A percentile compares a stretch with the other conserved stretches of the same genome.
These are phyloP conservation scores for Fusarium cyanostomum DNA, from an alignment of 2,329 filamentous ascomycete genomes.

Conservation along the genomic window DNA sequence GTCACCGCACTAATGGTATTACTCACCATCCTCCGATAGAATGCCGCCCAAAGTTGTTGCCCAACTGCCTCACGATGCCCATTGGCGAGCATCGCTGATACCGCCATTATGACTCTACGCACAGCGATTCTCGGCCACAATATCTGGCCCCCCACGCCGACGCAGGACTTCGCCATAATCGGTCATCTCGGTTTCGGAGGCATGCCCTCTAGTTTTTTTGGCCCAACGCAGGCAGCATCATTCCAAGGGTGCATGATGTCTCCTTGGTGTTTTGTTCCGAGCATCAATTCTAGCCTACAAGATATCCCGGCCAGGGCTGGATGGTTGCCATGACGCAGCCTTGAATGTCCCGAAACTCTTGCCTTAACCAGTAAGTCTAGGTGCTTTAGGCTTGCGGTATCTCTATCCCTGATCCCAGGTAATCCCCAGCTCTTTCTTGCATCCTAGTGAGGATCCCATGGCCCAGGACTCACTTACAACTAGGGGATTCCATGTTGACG, in stretches of 20 bases:
- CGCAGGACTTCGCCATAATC: slow-evolving; percentile 23
- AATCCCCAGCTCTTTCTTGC: slow-evolving; percentile 22
- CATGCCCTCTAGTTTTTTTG: slow-evolving; percentile 23
- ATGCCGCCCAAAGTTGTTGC: slow-evolving; percentile 31
- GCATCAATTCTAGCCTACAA: slow-evolving; percentile 18
- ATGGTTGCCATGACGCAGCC: slow-evolving; percentile 29
- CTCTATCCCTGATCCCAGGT: slow-evolving; percentile 22
- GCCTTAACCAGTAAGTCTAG: slow-evolving; percentile 21
- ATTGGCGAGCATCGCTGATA: slow-evolving; percentile 39
- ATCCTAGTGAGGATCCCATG: slow-evolving; percentile 29
- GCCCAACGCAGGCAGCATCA: slow-evolving; percentile 12
- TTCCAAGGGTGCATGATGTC: slow-evolving; percentile 22
- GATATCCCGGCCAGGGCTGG: slow-evolving; percentile 12
- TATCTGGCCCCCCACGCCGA: slow-evolving; percentile 36
- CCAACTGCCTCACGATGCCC: slow-evolving; percentile 33
- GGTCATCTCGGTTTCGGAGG: slow-evolving; percentile 23
- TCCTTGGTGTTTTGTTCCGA: slow-evolving; percentile 7
- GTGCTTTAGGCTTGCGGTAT: slow-evolving; percentile 9
- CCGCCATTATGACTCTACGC: slow-evolving; percentile 42
- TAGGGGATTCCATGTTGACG: slow-evolving; percentile 18
- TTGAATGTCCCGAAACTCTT: slow-evolving; percentile 24
- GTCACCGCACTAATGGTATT: slow-evolving; percentile 33
- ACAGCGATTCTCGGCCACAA: slow-evolving; percentile 30
- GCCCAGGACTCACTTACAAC: slow-evolving; percentile 21
- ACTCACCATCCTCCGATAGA: slow-evolving; percentile 32